Conservation (phyloP, 495 filamentous ascomycete species). For the Emericellopsis terricola region DNA sequence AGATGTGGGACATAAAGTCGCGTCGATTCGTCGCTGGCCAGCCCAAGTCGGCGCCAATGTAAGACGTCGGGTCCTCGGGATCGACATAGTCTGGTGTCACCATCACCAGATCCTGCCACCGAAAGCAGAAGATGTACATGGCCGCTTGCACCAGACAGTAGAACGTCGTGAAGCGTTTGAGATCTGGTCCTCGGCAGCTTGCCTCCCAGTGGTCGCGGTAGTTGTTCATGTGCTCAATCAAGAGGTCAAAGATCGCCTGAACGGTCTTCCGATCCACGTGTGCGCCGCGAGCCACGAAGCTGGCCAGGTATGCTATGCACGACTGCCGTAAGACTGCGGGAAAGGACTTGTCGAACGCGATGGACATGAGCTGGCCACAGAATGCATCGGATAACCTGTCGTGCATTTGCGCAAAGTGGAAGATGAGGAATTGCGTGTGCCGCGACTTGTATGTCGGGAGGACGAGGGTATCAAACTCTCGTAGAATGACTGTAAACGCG, state of each 20-base stretch:
- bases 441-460: constrained; percentile 76
- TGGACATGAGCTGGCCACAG: constrained; percentile 53
- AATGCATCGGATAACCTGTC: constrained; percentile 62
- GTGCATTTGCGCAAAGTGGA: constrained; percentile 75
- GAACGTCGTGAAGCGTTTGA: constrained; percentile 64
- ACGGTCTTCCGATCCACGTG: constrained; percentile 60
- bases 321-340: constrained; percentile 58
- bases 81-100: constrained; percentile 28
- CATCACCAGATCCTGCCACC: constrained; percentile 75
- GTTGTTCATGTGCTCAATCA: constrained; percentile 53
- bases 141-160: constrained; percentile 74
- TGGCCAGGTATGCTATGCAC: constrained; percentile 81
- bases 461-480: constrained; percentile 69
- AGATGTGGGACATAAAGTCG: constrained; percentile 52
- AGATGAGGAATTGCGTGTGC: constrained; percentile 79
- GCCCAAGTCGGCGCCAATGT: constrained; percentile 40
- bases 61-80: constrained; percentile 35
- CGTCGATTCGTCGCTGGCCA: constrained; percentile 63
- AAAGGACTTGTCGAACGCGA: constrained; percentile 34
- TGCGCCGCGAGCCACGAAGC: constrained; percentile 76
- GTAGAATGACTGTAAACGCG: constrained; percentile 53
- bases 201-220: constrained; percentile 44
- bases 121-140: constrained; percentile 90
- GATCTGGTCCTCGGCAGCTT: constrained; percentile 64
- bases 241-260: constrained; percentile 54